Conservation (phyloP, 305 asterid species). For the Fraxinus xanthoxyloides region DNA sequence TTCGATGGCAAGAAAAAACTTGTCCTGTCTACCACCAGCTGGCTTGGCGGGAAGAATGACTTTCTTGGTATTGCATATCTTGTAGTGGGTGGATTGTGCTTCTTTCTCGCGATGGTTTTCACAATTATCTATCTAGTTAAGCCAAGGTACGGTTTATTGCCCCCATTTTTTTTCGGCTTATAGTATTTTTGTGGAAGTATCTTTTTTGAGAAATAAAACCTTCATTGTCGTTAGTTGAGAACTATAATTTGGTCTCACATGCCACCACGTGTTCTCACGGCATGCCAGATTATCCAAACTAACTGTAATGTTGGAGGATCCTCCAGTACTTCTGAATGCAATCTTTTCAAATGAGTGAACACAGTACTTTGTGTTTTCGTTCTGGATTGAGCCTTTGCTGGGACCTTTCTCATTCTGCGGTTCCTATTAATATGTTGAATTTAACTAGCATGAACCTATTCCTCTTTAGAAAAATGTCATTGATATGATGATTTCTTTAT, state of each 20-base stretch:
- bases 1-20: constrained; percentile 60
- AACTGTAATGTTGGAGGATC: background rate
- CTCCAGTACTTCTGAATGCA: background rate
- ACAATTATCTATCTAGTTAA: constrained; percentile 45
- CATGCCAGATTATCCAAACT: background rate
- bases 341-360: background rate
- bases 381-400: background rate
- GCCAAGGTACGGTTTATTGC: constrained; percentile 44
- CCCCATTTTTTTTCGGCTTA: background rate
- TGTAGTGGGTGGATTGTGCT: constrained; percentile 57
- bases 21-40: constrained; percentile 68
- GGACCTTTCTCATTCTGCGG: background rate
- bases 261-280: background rate
- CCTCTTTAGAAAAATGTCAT: background rate
- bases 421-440: background rate
- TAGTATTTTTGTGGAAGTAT: background rate
- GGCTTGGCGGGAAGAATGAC: constrained; percentile 79
- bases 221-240: background rate
- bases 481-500: background rate
- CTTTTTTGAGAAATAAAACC: background rate
- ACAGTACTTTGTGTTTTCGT: background rate
- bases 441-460: background rate
- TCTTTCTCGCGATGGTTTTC: constrained; percentile 52
- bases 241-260: background rate
- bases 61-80: constrained; percentile 57